Percentiles rank a stretch among this genome's conserved stretches.
phyloP scores from a whole-genome alignment of 148 eudicot species.

The Hydrangea macrophylla region DNA sequence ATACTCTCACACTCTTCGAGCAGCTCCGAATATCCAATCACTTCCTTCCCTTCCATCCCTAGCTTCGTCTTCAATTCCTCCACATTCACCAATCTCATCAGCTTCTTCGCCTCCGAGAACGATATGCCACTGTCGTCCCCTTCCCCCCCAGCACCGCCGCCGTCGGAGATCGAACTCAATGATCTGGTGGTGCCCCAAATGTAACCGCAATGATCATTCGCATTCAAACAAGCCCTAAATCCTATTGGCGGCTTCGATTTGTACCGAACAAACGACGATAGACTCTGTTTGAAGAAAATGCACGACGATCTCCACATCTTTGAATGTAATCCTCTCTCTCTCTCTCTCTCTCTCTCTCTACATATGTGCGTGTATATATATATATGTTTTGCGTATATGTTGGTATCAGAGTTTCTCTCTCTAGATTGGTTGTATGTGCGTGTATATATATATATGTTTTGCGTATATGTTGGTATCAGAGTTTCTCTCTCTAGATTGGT shows the following conservation, averaged over 20 bases:
- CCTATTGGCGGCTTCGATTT: conserved; percentile 11
- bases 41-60: conserved; percentile 62
- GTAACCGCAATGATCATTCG: conserved; percentile 1
- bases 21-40: conserved; percentile 59
- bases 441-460: not conserved
- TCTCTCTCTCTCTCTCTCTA: not conserved
- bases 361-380: not conserved
- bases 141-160: conserved; percentile 4
- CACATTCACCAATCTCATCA: conserved; percentile 79
- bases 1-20: conserved; percentile 52
- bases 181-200: not conserved
- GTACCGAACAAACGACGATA: not conserved
- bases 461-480: not conserved
- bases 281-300: conserved; percentile 12
- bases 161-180: not conserved
- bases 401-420: not conserved
- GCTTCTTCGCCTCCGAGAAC: conserved; percentile 59
- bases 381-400: not conserved
- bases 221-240: not conserved
- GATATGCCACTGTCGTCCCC: conserved; percentile 33
- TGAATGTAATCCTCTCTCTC: not conserved
- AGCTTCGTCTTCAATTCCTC: conserved; percentile 70
- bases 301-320: conserved; percentile 29
- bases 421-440: not conserved
- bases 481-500: no score